Evolutionary conservation across 352 stramenopile species (phyloP), one percentile per base, ranked within the genome.

Genomic region (Globisporangium carolinianum): DNA sequence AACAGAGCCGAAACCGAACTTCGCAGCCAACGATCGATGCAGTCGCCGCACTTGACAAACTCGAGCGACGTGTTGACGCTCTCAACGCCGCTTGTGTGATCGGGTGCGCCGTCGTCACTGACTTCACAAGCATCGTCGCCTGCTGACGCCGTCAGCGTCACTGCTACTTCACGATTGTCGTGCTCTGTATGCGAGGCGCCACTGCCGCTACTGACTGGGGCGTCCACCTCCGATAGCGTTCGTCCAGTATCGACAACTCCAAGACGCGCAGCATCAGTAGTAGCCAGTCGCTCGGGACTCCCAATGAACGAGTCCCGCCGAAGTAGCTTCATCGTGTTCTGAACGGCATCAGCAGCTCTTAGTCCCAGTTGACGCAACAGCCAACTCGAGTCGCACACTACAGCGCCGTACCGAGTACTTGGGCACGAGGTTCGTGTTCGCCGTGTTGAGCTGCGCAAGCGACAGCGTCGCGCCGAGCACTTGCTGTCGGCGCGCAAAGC

Each of bases 371-470:
- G 24, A 24, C 24, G 15, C 32, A 35, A 7, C 47, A 42, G 9
- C 1, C 6, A 49, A 4, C 39, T 9, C 39, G 39, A 45, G 4
- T 5, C 39, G 39, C 0, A n/a, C 15, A 35, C 17, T 9, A 18
- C 24, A 24, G 2, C 24, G 5, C 3, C 15, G 15, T 56, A 85
- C 75, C 57, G 68, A 73, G 57, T 80, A 84, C 53, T 79, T 86
- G 1, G 76, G 78, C 7, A 87, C 72, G 17, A 88, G 63, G 55
- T 90, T 90, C 24, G 69, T 73, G 57, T 87, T 90, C 37, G 57
- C 64, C 10, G 66, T 42, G 48, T 75, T 62, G 32, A 67, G 63
- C 14, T 68, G 57, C 9, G 56, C 45, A 45, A 73, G 61, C 47
- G 71, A 75, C 18, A 69, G 47, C 15, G 68, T 55, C 18, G 69